phyloP scores from a whole-genome alignment of 768 basidiomycete genomes.

The Lentinula raphanica region DNA sequence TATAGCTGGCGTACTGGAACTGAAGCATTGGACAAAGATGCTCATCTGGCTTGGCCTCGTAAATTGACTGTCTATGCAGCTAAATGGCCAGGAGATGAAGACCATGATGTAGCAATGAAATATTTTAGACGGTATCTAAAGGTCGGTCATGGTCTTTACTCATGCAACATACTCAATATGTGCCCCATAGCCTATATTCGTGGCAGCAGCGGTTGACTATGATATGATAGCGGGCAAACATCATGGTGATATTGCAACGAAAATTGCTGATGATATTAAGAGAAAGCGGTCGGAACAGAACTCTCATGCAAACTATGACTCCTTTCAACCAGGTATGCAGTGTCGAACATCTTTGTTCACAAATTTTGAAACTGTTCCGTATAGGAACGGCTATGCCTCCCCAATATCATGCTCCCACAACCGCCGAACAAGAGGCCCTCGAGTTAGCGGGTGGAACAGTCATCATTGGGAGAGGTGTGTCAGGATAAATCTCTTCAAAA shows the following conservation, averaged over 20 bases:
- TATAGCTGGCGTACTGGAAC: not conserved
- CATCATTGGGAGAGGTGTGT: conserved; percentile 61
- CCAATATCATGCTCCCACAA: conserved; percentile 37
- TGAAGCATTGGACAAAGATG: conserved; percentile 25
- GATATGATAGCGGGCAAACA: conserved; percentile 74
- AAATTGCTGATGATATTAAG: conserved; percentile 69
- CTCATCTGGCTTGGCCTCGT: conserved; percentile 60
- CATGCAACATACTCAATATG: conserved; percentile 7
- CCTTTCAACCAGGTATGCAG: not conserved
- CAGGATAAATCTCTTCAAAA: too few species aligned
- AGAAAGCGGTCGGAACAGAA: conserved; percentile 47
- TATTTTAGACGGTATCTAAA: conserved; percentile 98
- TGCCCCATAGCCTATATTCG: conserved; percentile 75
- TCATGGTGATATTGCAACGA: conserved; percentile 80
- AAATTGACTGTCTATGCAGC: conserved; percentile 83
- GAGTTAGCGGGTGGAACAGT: conserved; percentile 81
- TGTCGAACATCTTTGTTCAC: not conserved
- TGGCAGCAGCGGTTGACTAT: conserved; percentile 93
- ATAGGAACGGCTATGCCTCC: conserved; percentile 42
- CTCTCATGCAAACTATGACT: not conserved
- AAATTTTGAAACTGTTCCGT: not conserved
- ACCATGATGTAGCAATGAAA: conserved; percentile 74
- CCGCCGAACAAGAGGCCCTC: conserved; percentile 45
- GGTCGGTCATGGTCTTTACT: conserved; percentile 44
- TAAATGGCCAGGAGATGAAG: conserved; percentile 95